Evolutionary conservation across 768 basidiomycete species (phyloP), one percentile per base, ranked within the genome.

Genomic region (Amanita brunnescens): DNA sequence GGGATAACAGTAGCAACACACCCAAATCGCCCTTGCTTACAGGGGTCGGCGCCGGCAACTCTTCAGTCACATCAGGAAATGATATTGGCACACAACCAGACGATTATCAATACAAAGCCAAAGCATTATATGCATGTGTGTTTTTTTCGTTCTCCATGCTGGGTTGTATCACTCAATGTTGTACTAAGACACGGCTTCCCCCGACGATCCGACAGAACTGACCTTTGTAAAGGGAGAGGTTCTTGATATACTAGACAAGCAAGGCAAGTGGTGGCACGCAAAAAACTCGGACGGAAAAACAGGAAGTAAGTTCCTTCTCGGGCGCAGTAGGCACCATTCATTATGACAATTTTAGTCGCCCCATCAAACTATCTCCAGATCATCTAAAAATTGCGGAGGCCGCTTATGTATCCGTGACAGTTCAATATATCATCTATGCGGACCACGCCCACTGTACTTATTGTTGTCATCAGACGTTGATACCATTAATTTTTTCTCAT

Each of bases 171-270:
- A 54, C 37, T 58, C 55, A 60, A 64, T 23, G 68, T 56, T 34
- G 14, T 44, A 57, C 57, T 34, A 37, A 98, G 95, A 99, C 71
- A 80, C 79, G 44, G 95, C 93, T n/a, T 91, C 88, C 2, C 73
- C 87, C 24, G 94, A 97, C 52, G 96, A 99, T 65, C 90, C 94
- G 10, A 96, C 90, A 62, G 96, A 99, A 69, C 87, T 99, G 35
- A 89, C 90, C 43, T 97, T 99, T 67, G 61, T 70, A 47, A 97
- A 97, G 66, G 91, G 92, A 49, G 95, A 97, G 61, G 73, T 91
- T 35, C 78, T 98, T 55, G 92, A 96, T 55, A 87, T 98, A 49
- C 66, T 93, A 52, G 94, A 98, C 69, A 92, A 91, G 68, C 81
- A 89, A 60, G 89, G 89, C 45, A 90, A 91, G 63, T 91, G 91